Conservation (phyloP, 768 basidiomycete genomes). For the Tubosaeta brunneosetosa region DNA sequence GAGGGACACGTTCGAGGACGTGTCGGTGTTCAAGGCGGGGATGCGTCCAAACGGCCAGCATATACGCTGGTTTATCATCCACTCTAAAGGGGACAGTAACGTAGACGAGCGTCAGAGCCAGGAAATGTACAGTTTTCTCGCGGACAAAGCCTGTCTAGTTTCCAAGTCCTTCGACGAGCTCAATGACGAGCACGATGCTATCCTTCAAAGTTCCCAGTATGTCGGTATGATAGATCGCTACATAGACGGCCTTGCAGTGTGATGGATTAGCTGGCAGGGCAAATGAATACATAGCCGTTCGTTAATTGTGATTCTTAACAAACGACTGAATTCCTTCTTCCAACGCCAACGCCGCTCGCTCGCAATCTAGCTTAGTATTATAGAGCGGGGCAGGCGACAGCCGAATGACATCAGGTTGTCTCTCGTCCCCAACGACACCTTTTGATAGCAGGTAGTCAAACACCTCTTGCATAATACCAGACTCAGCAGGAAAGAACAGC, state of each 20-base stretch:
- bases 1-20: constrained; percentile 43
- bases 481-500: constrained; percentile 58
- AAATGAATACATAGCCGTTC: constrained; percentile 1
- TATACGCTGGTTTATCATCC: constrained; percentile 66
- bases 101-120: constrained; percentile 61
- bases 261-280: constrained; percentile 3
- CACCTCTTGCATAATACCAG: constrained; percentile 67
- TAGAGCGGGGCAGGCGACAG: constrained; percentile 85
- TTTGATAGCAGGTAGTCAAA: constrained; percentile 52
- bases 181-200: constrained; percentile 49
- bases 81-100: constrained; percentile 68
- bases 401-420: constrained; percentile 88
- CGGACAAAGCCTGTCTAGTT: constrained; percentile 24
- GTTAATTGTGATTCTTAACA: constrained; percentile 10
- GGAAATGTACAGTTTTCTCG: constrained; percentile 54
- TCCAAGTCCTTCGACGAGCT: constrained; percentile 38
- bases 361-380: constrained; percentile 75
- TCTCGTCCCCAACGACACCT: constrained; percentile 90
- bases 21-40: constrained; percentile 42
- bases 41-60: constrained; percentile 32
- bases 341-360: constrained; percentile 59
- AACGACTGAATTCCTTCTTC: constrained; percentile 51
- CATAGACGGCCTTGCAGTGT: constrained; percentile 21
- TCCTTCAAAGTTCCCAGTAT: constrained; percentile 42
- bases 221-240: constrained; percentile 43